Conservation (phyloP, 2,329 filamentous ascomycete species). For the Botrytis cinerea region DNA sequence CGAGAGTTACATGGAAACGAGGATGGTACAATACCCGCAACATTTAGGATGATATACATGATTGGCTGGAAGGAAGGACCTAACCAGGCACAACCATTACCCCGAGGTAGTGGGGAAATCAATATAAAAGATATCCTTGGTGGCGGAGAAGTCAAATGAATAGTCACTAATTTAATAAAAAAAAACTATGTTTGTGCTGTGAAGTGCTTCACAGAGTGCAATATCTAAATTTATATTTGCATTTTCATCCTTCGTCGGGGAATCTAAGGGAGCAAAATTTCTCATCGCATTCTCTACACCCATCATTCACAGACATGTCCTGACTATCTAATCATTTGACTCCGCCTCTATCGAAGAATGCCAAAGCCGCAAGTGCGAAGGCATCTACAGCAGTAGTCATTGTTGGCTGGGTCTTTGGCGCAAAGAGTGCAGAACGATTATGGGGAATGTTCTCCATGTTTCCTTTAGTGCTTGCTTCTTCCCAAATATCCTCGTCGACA, state of each 20-base stretch:
- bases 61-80: conserved; percentile 93
- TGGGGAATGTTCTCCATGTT: conserved; percentile 43
- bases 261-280: background rate
- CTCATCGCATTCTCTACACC: background rate
- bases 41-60: conserved; percentile 96
- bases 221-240: background rate
- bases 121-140: conserved; percentile 83
- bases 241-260: background rate
- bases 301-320: background rate
- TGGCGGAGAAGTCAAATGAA: conserved; percentile 39
- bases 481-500: background rate
- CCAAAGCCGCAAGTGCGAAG: conserved; percentile 53
- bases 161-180: background rate
- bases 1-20: conserved; percentile 81
- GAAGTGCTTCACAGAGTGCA: background rate
- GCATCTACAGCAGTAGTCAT: conserved; percentile 54
- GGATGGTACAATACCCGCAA: conserved; percentile 78
- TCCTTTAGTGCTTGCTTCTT: background rate
- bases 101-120: conserved; percentile 81
- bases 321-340: background rate
- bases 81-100: conserved; percentile 75
- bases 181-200: background rate
- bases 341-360: conserved; percentile 40
- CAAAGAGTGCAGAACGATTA: conserved; percentile 62
- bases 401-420: conserved; percentile 60